Percentiles rank a stretch among this genome's conserved stretches.
These are phyloP conservation scores for Ustilago nuda DNA, from an alignment of 1,284 basidiomycete genomes.

Conservation along the genomic window DNA sequence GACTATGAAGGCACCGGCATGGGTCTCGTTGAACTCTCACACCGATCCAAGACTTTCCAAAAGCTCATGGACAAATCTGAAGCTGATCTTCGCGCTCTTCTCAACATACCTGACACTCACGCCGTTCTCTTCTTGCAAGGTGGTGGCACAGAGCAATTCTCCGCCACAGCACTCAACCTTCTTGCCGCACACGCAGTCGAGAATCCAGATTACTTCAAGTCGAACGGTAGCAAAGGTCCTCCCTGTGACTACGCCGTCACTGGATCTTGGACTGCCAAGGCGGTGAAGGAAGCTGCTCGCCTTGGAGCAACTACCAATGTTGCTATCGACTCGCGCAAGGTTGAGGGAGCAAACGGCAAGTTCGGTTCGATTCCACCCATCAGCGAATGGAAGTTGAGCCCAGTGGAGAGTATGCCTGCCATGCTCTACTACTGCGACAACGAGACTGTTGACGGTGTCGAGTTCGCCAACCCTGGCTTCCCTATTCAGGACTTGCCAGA, in stretches of 20 bases:
- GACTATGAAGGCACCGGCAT: slow-evolving; percentile 65
- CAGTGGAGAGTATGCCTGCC: slow-evolving; percentile 75
- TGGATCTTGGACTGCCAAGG: slow-evolving; percentile 67
- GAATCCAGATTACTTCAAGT: slow-evolving; percentile 57
- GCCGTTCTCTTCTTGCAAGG: slow-evolving; percentile 67
- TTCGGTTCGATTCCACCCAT: slow-evolving; percentile 85
- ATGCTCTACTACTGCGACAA: slow-evolving; percentile 99
- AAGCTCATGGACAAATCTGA: slow-evolving; percentile 63
- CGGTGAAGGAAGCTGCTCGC: slow-evolving; percentile 62
- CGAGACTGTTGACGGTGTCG: slow-evolving; percentile 96
- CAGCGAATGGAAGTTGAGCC: slow-evolving; percentile 80
- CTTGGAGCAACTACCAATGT: slow-evolving; percentile 57
- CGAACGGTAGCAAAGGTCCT: slow-evolving; percentile 51
- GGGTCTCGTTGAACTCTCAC: slow-evolving; percentile 67
- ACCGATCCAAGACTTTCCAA: slow-evolving; percentile 65
- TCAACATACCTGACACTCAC: slow-evolving; percentile 61
- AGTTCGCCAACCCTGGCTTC: slow-evolving; percentile 85
- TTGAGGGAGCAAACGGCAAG: slow-evolving; percentile 47
- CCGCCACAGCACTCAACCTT: slow-evolving; percentile 66
- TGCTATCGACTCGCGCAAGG: slow-evolving; percentile 56
- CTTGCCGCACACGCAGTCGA: slow-evolving; percentile 60
- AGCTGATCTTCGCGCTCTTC: slow-evolving; percentile 58
- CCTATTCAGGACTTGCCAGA: slow-evolving; percentile 81
- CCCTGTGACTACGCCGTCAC: slow-evolving; percentile 66
- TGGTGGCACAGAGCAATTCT: slow-evolving; percentile 68